Conservation (phyloP, 805 yeast genomes). For the Saturnispora ahearnii region DNA sequence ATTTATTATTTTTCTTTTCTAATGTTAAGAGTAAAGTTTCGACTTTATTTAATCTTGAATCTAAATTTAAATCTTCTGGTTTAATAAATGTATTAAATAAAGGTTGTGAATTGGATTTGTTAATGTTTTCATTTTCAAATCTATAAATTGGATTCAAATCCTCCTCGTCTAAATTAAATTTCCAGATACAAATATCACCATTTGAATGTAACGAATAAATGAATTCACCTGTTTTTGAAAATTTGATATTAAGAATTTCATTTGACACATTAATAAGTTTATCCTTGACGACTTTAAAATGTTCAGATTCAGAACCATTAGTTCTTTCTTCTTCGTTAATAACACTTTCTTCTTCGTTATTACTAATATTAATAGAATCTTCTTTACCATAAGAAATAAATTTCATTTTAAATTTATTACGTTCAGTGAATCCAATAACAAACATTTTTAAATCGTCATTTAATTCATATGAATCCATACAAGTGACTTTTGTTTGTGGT, state of each 20-base stretch:
- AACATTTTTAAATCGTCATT: conserved; percentile 22
- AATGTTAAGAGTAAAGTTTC: conserved; percentile 19
- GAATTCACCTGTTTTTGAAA: conserved; percentile 21
- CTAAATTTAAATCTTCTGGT: conserved; percentile 20
- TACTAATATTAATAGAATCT: neutral
- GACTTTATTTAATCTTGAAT: conserved; percentile 15
- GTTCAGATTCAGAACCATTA: conserved; percentile 25
- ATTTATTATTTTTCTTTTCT: conserved; percentile 13
- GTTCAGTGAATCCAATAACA: conserved; percentile 29
- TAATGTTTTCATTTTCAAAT: conserved; percentile 9
- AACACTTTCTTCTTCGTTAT: conserved; percentile 21
- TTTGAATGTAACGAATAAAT: conserved; percentile 26
- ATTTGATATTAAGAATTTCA: conserved; percentile 21
- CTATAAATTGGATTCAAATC: conserved; percentile 9
- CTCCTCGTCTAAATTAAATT: conserved; percentile 13
- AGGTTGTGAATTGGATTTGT: conserved; percentile 6
- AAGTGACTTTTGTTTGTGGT: conserved; percentile 36
- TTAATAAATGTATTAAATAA: conserved; percentile 23
- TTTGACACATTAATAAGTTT: conserved; percentile 21
- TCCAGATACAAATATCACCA: conserved; percentile 25
- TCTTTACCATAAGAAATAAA: conserved; percentile 21
- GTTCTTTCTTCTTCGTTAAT: conserved; percentile 24
- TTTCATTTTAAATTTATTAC: conserved; percentile 25
- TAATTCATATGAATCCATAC: conserved; percentile 30
- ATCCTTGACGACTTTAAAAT: conserved; percentile 27